A percentile compares a stretch with the other conserved stretches of the same genome.
phyloP scores from a whole-genome alignment of 2,329 filamentous ascomycete species.

The Trichoderma citrinoviride region DNA sequence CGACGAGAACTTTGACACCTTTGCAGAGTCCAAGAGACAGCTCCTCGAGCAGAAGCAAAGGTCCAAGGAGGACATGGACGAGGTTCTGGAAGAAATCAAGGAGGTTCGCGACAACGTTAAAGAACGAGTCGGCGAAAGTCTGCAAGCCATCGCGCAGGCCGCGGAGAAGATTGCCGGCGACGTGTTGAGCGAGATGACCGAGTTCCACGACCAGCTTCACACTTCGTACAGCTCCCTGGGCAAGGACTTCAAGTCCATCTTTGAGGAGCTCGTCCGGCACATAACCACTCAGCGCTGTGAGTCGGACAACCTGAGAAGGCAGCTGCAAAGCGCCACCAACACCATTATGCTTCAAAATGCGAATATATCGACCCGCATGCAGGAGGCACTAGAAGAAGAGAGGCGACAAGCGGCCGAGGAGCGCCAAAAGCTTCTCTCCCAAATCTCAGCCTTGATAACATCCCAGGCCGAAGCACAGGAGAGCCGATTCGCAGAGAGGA shows the following conservation, averaged over 20 bases:
- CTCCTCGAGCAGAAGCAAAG: slow-evolving; percentile 65
- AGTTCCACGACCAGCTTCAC: slow-evolving; percentile 83
- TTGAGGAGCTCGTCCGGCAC: slow-evolving; percentile 75
- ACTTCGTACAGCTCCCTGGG: slow-evolving; percentile 80
- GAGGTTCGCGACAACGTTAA: slow-evolving; percentile 87
- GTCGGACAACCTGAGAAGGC: slow-evolving; percentile 66
- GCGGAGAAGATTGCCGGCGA: slow-evolving; percentile 87
- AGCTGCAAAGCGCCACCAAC: slow-evolving; percentile 69
- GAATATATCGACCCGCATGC: slow-evolving; percentile 62
- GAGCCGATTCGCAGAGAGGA: slow-evolving; percentile 62
- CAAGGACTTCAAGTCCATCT: slow-evolving; percentile 79
- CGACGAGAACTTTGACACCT: slow-evolving; percentile 63
- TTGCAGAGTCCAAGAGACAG: slow-evolving; percentile 65
- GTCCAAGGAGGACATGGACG: slow-evolving; percentile 82
- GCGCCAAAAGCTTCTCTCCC: slow-evolving; percentile 67
- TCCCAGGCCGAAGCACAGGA: slow-evolving; percentile 73
- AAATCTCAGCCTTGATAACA: slow-evolving; percentile 76
- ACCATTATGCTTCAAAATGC: slow-evolving; percentile 67
- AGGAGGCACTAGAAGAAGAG: slow-evolving; percentile 73
- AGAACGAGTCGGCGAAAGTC: slow-evolving; percentile 75
- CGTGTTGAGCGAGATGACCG: slow-evolving; percentile 78
- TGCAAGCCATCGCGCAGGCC: slow-evolving; percentile 77
- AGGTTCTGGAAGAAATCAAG: slow-evolving; percentile 89
- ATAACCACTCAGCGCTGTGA: slow-evolving; percentile 75
- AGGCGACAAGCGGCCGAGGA: slow-evolving; percentile 69